Conservation (phyloP, 2,329 filamentous ascomycete genomes). For the Cercospora sojina region DNA sequence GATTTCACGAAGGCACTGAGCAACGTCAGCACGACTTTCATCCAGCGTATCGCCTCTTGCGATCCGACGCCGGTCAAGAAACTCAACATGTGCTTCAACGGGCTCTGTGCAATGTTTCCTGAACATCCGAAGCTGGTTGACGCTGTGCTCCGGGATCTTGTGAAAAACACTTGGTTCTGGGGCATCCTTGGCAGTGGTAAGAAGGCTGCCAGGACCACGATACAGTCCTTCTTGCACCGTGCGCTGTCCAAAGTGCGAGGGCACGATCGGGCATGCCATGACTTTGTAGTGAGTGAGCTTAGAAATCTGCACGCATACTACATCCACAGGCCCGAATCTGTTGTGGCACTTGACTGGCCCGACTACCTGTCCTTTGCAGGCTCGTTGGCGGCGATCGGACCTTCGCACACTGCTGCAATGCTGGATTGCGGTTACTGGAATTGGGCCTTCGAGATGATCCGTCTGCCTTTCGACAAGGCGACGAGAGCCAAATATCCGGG, state of each 20-base stretch:
- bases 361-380: conserved; percentile 22
- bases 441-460: conserved; percentile 24
- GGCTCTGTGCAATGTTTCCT: conserved; percentile 11
- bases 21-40: conserved; percentile 10
- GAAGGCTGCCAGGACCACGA: conserved; percentile 10
- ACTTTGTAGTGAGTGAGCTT: conserved; percentile 14
- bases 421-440: conserved; percentile 25
- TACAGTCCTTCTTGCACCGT: conserved; percentile 17
- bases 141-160: conserved; percentile 12
- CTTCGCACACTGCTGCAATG: conserved; percentile 20
- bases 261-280: conserved; percentile 16
- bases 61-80: conserved; percentile 15
- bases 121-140: conserved; percentile 12
- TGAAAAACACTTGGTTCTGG: conserved; percentile 17
- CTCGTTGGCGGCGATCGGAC: conserved; percentile 18
- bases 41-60: conserved; percentile 22
- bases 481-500: conserved; percentile 15
- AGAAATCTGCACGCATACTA: conserved; percentile 17
- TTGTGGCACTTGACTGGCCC: conserved; percentile 17
- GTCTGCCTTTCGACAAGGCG: conserved; percentile 11
- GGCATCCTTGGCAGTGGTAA: conserved; percentile 16
- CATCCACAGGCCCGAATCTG: not conserved
- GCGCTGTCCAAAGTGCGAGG: conserved; percentile 19
- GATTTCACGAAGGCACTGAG: conserved; percentile 9
- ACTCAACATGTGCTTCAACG: conserved; percentile 11